Evolutionary conservation across 2,329 filamentous ascomycete species (phyloP), one percentile per base, ranked within the genome.

Genomic region (Fusarium chlamydosporum): DNA sequence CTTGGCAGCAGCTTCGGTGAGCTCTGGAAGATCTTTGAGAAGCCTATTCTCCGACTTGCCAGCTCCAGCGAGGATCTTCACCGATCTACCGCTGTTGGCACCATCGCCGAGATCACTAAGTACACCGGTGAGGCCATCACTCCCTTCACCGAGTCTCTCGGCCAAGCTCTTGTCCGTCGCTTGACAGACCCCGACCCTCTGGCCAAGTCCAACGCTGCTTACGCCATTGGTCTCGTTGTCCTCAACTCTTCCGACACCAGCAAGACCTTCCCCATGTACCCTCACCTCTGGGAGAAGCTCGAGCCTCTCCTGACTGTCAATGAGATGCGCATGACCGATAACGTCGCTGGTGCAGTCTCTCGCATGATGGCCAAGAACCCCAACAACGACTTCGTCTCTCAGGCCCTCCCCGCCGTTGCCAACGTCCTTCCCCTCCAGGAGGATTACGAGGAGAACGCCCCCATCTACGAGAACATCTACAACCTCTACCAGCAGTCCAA

Each of bases 21-120:
- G 83, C 85, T 97, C 66, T 98, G 94, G 93, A 96, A 97, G 85
- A 90, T 97, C 74, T 97, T 97, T 72, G 92, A 97, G 84, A 95
- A 96, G 85, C 92, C 92, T 37, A 86, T 98, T 72, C 84, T 97
- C 77, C 95, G 93, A 82, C 96, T 94, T 75, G 91, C 93, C 53
- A 92, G 91, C 78, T 95, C 93, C 66, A 91, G 91, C 70, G 94
- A 97, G 80, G 85, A 91, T 48, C 89, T 93, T 37, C 95, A 98
- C 84, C 92, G 96, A 54, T 94, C 92, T 34, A 94, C 94, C 20
- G 92, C 94, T 47, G 92, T 97, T 20, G 96, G 96, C 72, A 93
- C 95, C 56, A 91, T 98, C 68, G 95, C 95, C 27, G 95, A 98
- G 84, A 92, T 93, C 78, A 90, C 94, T 74, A 91, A 91, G 74